Evolutionary conservation across 371 early-diverging fungal genomes (phyloP).

Genomic region (Mucor irregularis): DNA sequence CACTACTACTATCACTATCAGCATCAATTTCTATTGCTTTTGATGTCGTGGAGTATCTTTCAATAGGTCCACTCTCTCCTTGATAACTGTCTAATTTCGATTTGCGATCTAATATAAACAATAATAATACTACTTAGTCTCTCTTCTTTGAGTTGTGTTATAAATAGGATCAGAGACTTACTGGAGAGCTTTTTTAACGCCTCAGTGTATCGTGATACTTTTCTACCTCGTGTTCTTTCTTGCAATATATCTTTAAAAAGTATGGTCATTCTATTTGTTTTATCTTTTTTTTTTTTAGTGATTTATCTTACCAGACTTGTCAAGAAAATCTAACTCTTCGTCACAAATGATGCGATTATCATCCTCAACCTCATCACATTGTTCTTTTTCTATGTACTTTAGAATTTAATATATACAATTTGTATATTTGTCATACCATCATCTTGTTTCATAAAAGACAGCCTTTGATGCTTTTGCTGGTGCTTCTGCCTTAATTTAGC

Average conservation of each 20-base stretch:
- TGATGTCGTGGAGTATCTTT: background rate
- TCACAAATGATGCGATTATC: slow-evolving; percentile 1
- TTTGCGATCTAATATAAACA: slow-evolving; percentile 13
- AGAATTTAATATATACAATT: background rate
- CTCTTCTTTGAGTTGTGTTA: too few species aligned
- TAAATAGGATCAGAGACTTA: too few species aligned
- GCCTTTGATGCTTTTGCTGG: too few species aligned
- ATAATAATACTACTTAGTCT: too few species aligned
- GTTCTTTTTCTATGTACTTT: background rate
- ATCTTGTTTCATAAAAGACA: background rate
- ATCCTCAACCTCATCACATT: background rate
- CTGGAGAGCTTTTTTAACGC: slow-evolving; percentile 9
- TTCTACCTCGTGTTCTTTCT: slow-evolving; percentile 18
- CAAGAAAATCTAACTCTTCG: slow-evolving; percentile 11
- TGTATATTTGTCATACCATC: background rate
- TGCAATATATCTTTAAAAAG: slow-evolving; percentile 18
- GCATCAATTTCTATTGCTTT: background rate
- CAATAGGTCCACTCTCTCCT: slow-evolving; percentile 19
- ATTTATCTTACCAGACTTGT: slow-evolving; percentile 12
- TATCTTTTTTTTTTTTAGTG: background rate
- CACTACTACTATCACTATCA: background rate
- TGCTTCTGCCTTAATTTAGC: background rate
- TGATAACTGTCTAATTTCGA: background rate
- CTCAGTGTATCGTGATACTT: slow-evolving; percentile 12
- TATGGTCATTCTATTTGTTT: slow-evolving; percentile 6